A percentile compares a stretch with the other conserved stretches of the same genome.
Evolutionary conservation across 1,284 basidiomycete genomes (phyloP).

Genomic region (Boletus smithii): DNA sequence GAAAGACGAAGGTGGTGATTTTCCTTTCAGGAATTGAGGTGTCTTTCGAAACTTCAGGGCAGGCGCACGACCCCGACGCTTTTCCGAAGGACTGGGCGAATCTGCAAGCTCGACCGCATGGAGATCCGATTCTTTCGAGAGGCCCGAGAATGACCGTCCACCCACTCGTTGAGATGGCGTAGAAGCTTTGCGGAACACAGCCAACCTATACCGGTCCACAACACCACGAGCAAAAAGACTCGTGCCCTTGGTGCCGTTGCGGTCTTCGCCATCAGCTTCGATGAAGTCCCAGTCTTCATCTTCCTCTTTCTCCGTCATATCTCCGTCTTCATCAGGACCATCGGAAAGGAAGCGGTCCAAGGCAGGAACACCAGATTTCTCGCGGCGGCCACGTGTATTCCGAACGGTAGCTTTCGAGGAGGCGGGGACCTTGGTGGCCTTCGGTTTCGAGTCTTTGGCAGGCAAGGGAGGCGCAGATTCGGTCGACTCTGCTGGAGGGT

Average conservation of each 20-base stretch:
- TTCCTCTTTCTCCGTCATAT: constrained; percentile 57
- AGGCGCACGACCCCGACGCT: constrained; percentile 62
- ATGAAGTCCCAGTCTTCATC: constrained; percentile 87
- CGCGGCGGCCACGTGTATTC: constrained; percentile 45
- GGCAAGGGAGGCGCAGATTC: constrained; percentile 29
- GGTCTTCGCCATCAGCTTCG: constrained; percentile 73
- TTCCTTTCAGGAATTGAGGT: constrained; percentile 67
- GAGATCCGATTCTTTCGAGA: constrained; percentile 53
- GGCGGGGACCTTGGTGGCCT: constrained; percentile 32
- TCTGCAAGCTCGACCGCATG: constrained; percentile 29
- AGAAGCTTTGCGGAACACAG: constrained; percentile 77
- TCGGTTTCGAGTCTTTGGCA: constrained; percentile 30
- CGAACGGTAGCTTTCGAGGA: constrained; percentile 27
- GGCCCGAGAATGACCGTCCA: constrained; percentile 52
- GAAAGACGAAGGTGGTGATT: constrained; percentile 59
- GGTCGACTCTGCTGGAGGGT: constrained; percentile 5
- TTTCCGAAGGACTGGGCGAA: constrained; percentile 50
- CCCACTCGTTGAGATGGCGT: constrained; percentile 50
- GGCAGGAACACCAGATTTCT: constrained; percentile 76
- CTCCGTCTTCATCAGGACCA: constrained; percentile 52
- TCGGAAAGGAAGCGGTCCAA: constrained; percentile 66
- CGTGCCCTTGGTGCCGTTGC: constrained; percentile 70
- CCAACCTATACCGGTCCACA: constrained; percentile 74
- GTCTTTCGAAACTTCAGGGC: constrained; percentile 69
- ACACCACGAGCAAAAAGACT: constrained; percentile 82